Conservation (phyloP, 345 rosid genomes). For the Eucalyptus erythrocorys region DNA sequence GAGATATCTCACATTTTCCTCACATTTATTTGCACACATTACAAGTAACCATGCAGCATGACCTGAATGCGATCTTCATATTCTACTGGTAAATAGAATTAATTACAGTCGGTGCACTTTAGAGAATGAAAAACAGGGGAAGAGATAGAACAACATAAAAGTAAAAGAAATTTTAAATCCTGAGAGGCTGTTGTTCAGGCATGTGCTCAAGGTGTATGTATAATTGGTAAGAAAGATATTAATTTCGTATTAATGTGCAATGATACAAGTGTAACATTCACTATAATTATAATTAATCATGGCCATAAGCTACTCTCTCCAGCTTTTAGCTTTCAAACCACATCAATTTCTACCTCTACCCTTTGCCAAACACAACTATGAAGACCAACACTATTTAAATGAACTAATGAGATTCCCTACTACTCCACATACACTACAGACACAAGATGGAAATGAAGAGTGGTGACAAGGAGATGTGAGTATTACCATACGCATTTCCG, state of each 20-base stretch:
- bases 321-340: not conserved
- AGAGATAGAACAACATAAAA: not conserved
- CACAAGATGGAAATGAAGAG: not conserved
- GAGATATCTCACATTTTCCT: not conserved
- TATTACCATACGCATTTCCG: constrained; percentile 97
- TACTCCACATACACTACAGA: not conserved
- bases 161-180: not conserved
- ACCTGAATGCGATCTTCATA: not conserved
- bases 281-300: not conserved
- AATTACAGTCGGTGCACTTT: not conserved
- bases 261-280: not conserved
- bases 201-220: not conserved
- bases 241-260: not conserved
- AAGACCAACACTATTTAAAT: not conserved
- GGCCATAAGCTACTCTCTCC: not conserved
- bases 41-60: not conserved
- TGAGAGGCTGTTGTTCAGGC: not conserved
- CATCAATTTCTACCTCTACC: not conserved
- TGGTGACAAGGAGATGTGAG: not conserved
- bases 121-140: not conserved
- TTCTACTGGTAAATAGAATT: not conserved
- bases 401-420: not conserved
- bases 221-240: not conserved
- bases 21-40: not conserved
- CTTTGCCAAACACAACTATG: not conserved